These are phyloP conservation scores for Pontederia crassipes DNA, from an alignment of 176 grass and related monocot species.

Conservation along the genomic window DNA sequence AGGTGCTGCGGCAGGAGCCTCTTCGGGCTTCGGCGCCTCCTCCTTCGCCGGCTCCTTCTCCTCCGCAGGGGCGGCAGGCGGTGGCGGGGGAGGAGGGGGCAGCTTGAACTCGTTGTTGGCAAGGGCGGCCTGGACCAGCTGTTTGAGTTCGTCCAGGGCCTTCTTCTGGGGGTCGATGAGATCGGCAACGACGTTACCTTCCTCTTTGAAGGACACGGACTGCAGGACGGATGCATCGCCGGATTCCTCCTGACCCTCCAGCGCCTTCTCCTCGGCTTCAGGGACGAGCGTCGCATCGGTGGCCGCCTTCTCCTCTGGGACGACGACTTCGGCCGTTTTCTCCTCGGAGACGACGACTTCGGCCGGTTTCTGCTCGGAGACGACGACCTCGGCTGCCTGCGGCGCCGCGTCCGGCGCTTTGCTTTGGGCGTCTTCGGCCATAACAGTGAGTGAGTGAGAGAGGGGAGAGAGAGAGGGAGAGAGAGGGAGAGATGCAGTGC, in stretches of 20 bases:
- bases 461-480: no score
- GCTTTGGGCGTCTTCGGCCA: no score
- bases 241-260: constrained; percentile 27
- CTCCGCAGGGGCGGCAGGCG: neutral
- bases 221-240: constrained; percentile 20
- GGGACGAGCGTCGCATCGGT: neutral
- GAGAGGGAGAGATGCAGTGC: no score
- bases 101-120: constrained; percentile 70
- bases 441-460: no score
- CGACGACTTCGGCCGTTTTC: constrained; percentile 11
- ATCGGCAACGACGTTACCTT: constrained; percentile 76
- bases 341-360: constrained; percentile 40
- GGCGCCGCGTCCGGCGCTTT: no score
- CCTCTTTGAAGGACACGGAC: constrained; percentile 75
- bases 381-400: no score
- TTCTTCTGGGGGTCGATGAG: constrained; percentile 72
- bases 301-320: constrained; percentile 32
- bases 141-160: constrained; percentile 77
- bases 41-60: neutral
- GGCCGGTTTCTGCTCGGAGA: neutral
- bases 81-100: constrained; percentile 30
- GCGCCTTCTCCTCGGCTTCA: constrained; percentile 25
- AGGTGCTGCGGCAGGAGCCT: constrained; percentile 34
- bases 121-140: constrained; percentile 54
- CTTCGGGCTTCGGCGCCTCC: neutral